Percentiles rank a stretch among this genome's conserved stretches.
phyloP scores from a whole-genome alignment of 2,329 filamentous ascomycete species.

The Cordyceps cicadae region DNA sequence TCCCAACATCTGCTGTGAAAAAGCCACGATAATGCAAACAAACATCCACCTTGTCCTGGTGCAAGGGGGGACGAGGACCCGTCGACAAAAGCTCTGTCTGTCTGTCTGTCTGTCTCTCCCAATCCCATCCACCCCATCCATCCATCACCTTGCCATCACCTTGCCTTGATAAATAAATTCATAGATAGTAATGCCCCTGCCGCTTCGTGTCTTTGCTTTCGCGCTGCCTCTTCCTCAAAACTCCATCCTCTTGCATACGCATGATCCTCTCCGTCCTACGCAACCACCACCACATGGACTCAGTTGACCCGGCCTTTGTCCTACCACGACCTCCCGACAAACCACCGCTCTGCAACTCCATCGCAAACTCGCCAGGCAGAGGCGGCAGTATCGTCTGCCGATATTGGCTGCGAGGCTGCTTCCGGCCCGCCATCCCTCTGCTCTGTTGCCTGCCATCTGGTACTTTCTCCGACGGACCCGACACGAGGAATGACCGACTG shows the following conservation, averaged over 20 bases:
- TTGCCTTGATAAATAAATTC: neutral
- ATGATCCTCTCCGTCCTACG: neutral
- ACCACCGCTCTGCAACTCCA: no score
- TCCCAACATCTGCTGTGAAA: neutral
- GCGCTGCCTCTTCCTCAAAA: neutral
- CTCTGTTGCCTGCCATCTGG: neutral
- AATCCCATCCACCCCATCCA: neutral
- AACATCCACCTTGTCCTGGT: conserved; percentile 1
- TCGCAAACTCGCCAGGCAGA: no score
- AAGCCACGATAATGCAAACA: conserved; percentile 4
- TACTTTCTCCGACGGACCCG: neutral
- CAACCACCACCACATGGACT: neutral
- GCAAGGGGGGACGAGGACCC: neutral
- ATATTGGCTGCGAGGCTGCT: no score
- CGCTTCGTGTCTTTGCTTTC: neutral
- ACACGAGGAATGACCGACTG: neutral
- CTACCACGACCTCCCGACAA: no score
- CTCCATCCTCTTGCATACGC: neutral
- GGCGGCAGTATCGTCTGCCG: no score
- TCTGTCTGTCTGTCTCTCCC: neutral
- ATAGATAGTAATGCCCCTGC: neutral
- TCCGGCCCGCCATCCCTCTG: neutral
- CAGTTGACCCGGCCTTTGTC: neutral
- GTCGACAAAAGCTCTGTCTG: no score
- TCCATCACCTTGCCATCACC: neutral